These are phyloP conservation scores for Oryza brachyantha DNA, from an alignment of 176 grass and related monocot species.

Conservation along the genomic window DNA sequence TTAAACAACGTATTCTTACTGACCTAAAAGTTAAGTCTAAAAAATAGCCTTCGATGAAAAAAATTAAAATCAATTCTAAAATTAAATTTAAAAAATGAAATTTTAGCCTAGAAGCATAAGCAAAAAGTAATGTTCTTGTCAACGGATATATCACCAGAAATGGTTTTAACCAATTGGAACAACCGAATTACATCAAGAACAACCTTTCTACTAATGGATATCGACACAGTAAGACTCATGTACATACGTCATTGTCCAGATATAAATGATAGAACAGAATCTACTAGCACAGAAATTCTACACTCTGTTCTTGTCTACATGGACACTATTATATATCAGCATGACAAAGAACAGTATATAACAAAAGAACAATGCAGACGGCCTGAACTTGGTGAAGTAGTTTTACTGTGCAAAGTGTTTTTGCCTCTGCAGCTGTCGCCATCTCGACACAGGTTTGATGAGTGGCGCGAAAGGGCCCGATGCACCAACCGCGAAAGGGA, in stretches of 20 bases:
- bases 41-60: too few relatives aligned
- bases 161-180: too few relatives aligned
- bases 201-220: not conserved
- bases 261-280: not conserved
- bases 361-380: not conserved
- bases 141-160: too few relatives aligned
- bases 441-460: slow-evolving; percentile 1
- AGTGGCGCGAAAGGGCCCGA: not conserved
- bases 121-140: too few relatives aligned
- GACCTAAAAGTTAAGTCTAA: too few relatives aligned
- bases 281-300: not conserved
- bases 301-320: not conserved
- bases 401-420: not conserved
- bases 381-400: not conserved
- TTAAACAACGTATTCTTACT: too few relatives aligned
- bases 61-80: too few relatives aligned
- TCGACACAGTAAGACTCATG: not conserved
- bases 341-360: too few relatives aligned
- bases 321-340: too few relatives aligned
- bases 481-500: not conserved
- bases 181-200: not conserved
- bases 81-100: too few relatives aligned
- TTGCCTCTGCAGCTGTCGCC: not conserved
- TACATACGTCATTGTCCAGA: not conserved
- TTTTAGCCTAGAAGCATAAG: too few relatives aligned